Evolutionary conservation across 306 rosid species (phyloP).

Genomic region (Senna siamea): DNA sequence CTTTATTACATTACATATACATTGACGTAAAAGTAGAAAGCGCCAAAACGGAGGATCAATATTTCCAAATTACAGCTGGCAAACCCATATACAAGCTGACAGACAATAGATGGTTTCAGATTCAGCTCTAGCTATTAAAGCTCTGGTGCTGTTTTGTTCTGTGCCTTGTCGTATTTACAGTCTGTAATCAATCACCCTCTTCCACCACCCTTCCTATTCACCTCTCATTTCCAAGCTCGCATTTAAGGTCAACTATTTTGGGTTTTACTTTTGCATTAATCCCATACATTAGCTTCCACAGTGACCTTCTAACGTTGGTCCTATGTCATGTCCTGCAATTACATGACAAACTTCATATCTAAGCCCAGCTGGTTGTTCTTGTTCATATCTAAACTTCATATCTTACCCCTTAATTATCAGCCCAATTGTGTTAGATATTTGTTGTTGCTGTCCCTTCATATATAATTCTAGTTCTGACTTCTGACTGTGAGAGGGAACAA

Average conservation of each 20-base stretch:
- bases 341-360: conserved; percentile 2
- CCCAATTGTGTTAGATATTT: too few species aligned
- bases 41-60: not conserved
- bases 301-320: too few species aligned
- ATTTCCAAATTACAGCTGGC: too few species aligned
- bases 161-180: conserved; percentile 30
- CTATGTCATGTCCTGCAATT: conserved; percentile 23
- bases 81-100: conserved; percentile 33
- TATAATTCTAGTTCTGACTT: too few species aligned
- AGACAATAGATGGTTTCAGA: conserved; percentile 30
- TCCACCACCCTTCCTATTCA: conserved; percentile 16
- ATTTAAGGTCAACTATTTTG: not conserved
- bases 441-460: too few species aligned
- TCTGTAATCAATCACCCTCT: conserved; percentile 2
- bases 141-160: conserved; percentile 11
- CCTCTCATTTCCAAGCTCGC: conserved; percentile 29
- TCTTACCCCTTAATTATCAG: too few species aligned
- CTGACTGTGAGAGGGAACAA: not conserved
- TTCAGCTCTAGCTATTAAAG: not conserved
- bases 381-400: not conserved
- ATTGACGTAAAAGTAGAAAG: not conserved
- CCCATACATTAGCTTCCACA: conserved; percentile 16
- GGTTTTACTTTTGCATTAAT: not conserved
- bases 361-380: not conserved
- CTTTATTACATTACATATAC: too few species aligned